A percentile compares a stretch with the other conserved stretches of the same genome.
phyloP scores from a whole-genome alignment of 331 rosid genomes.

The Malus hybrid region DNA sequence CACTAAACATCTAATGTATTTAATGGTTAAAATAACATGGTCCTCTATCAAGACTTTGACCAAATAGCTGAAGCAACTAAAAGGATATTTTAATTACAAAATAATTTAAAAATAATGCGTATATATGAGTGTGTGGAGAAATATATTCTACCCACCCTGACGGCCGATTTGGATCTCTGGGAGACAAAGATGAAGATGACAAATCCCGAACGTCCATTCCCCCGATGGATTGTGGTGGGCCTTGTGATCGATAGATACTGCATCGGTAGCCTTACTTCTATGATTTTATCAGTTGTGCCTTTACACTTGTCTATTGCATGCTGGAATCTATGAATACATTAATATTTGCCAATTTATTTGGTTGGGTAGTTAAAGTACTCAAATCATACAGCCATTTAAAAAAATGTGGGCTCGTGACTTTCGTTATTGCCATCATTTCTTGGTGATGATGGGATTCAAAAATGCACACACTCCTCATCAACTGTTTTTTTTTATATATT shows the following conservation, averaged over 20 bases:
- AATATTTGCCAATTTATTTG: neutral
- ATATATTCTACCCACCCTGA: neutral
- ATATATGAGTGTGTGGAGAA: neutral
- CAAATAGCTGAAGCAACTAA: too few species aligned
- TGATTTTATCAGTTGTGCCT: neutral
- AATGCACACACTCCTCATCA: neutral
- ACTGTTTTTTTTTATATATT: neutral
- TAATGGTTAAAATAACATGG: too few species aligned
- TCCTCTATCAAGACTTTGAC: too few species aligned
- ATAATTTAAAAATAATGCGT: too few species aligned
- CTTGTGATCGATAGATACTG: neutral
- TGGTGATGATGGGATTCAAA: neutral
- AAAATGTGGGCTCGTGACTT: neutral
- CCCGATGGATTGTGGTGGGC: neutral
- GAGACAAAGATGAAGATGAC: neutral
- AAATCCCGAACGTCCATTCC: neutral
- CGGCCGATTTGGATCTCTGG: neutral
- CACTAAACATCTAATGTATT: too few species aligned
- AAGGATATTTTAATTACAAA: too few species aligned
- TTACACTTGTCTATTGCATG: too few species aligned
- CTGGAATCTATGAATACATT: too few species aligned
- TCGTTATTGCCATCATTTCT: neutral
- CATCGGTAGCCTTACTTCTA: too few species aligned
- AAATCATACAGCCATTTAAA: neutral
- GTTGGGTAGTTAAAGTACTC: neutral